phyloP scores from a whole-genome alignment of 2,329 filamentous ascomycete species.

The Whalleya microplaca region DNA sequence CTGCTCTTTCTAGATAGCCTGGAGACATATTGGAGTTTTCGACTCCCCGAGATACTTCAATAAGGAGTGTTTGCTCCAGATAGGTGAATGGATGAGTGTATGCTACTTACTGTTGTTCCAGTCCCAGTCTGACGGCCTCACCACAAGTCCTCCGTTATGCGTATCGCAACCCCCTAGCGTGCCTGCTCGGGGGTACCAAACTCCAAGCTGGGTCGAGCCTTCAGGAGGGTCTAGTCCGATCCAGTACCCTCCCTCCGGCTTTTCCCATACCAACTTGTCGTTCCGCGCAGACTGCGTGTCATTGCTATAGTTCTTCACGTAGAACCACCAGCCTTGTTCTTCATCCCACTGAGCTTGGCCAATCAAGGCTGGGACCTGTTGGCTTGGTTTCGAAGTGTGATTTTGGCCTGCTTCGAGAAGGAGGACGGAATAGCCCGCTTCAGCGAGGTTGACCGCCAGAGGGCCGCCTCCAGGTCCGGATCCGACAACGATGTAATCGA shows the following conservation, averaged over 20 bases:
- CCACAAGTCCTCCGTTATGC: slow-evolving; percentile 63
- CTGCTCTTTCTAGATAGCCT: too few relatives aligned
- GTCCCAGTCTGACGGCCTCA: slow-evolving; percentile 63
- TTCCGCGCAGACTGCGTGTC: slow-evolving; percentile 51
- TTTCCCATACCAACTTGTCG: slow-evolving; percentile 56
- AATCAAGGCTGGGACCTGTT: slow-evolving; percentile 53
- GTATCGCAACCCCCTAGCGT: slow-evolving; percentile 56
- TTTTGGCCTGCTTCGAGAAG: slow-evolving; percentile 62
- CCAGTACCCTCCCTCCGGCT: slow-evolving; percentile 42
- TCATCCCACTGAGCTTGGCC: slow-evolving; percentile 50
- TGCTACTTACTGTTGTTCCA: slow-evolving; percentile 63
- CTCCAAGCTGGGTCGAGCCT: slow-evolving; percentile 46
- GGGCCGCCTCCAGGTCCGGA: slow-evolving; percentile 57
- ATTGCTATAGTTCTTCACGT: slow-evolving; percentile 59
- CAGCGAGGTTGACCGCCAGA: slow-evolving; percentile 53
- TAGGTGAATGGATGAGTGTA: too few relatives aligned
- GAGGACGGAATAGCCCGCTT: slow-evolving; percentile 56
- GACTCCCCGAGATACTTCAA: too few relatives aligned
- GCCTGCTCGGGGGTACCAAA: slow-evolving; percentile 51
- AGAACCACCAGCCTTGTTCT: slow-evolving; percentile 57
- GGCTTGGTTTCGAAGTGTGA: slow-evolving; percentile 44
- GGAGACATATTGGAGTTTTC: too few relatives aligned
- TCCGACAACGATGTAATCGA: slow-evolving; percentile 54
- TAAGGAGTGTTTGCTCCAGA: too few relatives aligned
- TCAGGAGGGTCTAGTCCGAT: slow-evolving; percentile 44